phyloP scores from a whole-genome alignment of 495 filamentous ascomycete species.

The Aspergillus ellipticus region DNA sequence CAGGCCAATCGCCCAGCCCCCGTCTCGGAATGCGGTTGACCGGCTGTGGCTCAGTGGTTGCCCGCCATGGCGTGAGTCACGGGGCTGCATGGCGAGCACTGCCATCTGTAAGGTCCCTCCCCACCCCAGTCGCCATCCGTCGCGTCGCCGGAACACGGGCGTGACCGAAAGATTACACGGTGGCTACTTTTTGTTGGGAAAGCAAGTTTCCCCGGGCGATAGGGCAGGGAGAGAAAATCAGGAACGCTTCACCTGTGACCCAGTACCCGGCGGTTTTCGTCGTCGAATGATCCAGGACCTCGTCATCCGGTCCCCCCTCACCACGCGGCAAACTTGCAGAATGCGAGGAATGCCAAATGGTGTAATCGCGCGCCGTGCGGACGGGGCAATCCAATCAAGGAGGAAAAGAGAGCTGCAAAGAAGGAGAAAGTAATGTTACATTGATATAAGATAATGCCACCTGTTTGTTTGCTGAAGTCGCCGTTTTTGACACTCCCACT shows the following conservation, averaged over 20 bases:
- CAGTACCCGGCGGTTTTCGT: not conserved
- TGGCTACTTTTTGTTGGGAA: not conserved
- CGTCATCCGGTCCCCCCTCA: not conserved
- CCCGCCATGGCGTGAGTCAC: constrained; percentile 4
- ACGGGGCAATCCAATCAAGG: not conserved
- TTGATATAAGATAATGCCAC: constrained; percentile 8
- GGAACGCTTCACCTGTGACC: constrained; percentile 1
- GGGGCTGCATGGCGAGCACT: constrained; percentile 3
- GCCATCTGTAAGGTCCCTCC: constrained; percentile 15
- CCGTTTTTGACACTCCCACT: constrained; percentile 7
- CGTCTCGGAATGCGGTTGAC: constrained; percentile 2
- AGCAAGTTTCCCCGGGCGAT: not conserved
- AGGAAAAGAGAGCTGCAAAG: not conserved
- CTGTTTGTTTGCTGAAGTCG: not conserved
- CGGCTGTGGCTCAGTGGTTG: not conserved
- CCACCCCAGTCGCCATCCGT: not conserved
- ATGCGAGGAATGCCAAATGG: not conserved
- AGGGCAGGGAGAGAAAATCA: not conserved
- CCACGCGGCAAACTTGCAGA: constrained; percentile 3
- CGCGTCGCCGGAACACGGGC: not conserved
- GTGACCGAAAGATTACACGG: constrained; percentile 19
- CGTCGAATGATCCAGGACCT: not conserved
- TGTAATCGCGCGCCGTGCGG: not conserved
- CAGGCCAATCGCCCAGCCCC: not conserved
- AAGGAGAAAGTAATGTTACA: constrained; percentile 16